Evolutionary conservation across 2,329 filamentous ascomycete species (phyloP).

Genomic region (Fusarium algeriense): DNA sequence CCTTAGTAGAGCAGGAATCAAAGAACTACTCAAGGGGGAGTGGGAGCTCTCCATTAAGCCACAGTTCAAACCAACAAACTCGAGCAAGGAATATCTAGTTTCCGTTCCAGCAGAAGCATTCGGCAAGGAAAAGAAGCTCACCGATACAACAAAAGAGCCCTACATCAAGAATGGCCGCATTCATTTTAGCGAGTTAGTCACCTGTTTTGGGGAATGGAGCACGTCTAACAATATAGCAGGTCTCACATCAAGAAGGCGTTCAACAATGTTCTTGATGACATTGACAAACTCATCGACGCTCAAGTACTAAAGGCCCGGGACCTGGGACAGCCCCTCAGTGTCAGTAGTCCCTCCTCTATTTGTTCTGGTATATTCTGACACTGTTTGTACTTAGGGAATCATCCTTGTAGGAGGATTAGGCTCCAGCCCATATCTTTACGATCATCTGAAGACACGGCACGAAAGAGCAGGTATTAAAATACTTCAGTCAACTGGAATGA

Average conservation of each 20-base stretch:
- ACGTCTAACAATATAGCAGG: not conserved
- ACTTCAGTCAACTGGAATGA: not conserved
- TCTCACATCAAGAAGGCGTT: not conserved
- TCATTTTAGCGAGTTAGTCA: not conserved
- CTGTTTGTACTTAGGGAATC: not conserved
- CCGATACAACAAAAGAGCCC: not conserved
- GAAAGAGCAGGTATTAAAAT: not conserved
- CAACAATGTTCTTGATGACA: not conserved
- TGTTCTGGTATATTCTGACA: not conserved
- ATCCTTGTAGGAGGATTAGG: constrained; percentile 2
- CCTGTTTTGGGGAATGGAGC: not conserved
- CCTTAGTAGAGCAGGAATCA: not conserved
- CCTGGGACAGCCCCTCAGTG: not conserved
- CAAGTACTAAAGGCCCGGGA: not conserved
- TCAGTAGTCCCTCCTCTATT: not conserved
- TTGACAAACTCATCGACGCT: not conserved
- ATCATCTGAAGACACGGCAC: not conserved
- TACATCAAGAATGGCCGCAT: constrained; percentile 1
- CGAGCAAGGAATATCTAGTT: not conserved
- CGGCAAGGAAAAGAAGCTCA: not conserved
- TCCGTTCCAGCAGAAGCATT: not conserved
- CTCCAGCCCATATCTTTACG: constrained; percentile 1
- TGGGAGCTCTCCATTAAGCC: constrained; percentile 3
- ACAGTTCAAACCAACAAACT: not conserved
- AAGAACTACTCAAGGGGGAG: not conserved